Evolutionary conservation across 148 eudicot species (phyloP), one percentile per base, ranked within the genome.

Genomic region (Vaccinium myrtillus): DNA sequence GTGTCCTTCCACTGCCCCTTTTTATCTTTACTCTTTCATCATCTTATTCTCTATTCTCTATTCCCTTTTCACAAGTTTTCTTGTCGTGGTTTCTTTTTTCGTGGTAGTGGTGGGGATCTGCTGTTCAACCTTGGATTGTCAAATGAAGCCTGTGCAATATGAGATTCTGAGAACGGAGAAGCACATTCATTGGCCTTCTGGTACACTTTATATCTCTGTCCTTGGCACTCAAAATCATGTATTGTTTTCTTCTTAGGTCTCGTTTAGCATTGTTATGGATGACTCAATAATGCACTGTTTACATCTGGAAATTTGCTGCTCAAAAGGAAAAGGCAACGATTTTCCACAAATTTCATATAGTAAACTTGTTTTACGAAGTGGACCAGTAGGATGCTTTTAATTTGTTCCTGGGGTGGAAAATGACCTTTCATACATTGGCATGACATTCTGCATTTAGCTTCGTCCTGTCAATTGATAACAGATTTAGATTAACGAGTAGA

Each of bases 241-340:
- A 53, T 78, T 36, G 30, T 77, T 71, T 77, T 70, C 23, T 75
- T 15, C 77, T 93, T 89, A 93, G 95, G 86, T 80, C 93, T 83
- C 95, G 32, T 98, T 93, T 15, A 94, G 90, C 87, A 56, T 94
- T 81, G 93, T 94, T 78, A 95, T 94, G 87, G 96, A 94, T 89
- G 92, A 87, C 65, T 6, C 11, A 80, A 48, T 16, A 27, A 83
- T 53, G n/a, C 11, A 67, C 56, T 23, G 21, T 16, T 80, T 46
- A 54, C 78, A 11, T 2, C 32, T 39, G 25, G 3, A 32, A 13
- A 36, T 46, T 81, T 82, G 78, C 55, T 83, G 53, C 30, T 51
- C 65, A 54, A 63, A 11, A 43, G n/a, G 51, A 79, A 43, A 70
- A 79, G 83, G 70, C 63, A 9, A 71, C 49, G 39, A 43, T 56